Base-by-base conservation (phyloP, 2,329 filamentous ascomycete genomes). In the Sporothrix schenckii region DNA sequence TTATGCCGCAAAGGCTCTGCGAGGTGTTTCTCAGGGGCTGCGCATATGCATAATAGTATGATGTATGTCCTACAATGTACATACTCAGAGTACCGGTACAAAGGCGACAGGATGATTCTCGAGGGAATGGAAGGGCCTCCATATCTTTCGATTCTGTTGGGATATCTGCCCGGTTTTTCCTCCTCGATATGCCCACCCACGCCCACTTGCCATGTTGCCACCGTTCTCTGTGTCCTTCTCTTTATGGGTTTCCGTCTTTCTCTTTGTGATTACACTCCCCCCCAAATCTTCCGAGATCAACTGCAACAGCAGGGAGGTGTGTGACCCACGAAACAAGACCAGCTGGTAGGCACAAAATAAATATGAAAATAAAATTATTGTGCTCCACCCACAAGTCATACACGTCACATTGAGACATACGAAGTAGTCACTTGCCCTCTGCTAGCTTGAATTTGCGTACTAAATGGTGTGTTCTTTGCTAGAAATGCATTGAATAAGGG, bases 281-380 rank as follows among this genome's bases (percentile, higher is more conserved):
- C 63, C 41, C 4, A 30, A 34, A 5, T 54, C 39, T n/a, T 56
- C 16, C 11, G 69, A 49, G 68, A 65, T 69, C 69, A 60, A 70
- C 52, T 70, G 69, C 60, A 66, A 66, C 52, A 27, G 30, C 44
- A 24, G 52, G 30, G 27, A 47, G 21, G 41, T 63, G 41, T 11
- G 58, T 50, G 27, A 39, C 27, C 52, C 41, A 50, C 50, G 49
- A 34, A 56, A 66, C 39, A 30, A 19, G 39, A 21, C 16, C 11
- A 60, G 24, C 47, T 11, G 39, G 19, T 44, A 47, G 58, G 39
- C 58, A 63, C 24, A 54, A 66, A 52, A 30, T 14, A 65, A 53
- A 65, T 24, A 60, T 21, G 24, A 58, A 39, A 53, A 24, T 39
- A 2, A 53, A 39, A 66, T 44, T 41, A 24, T 27, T 41, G 30